Conservation (phyloP, 1,284 basidiomycete genomes). For the Apiotrichum domesticum region DNA sequence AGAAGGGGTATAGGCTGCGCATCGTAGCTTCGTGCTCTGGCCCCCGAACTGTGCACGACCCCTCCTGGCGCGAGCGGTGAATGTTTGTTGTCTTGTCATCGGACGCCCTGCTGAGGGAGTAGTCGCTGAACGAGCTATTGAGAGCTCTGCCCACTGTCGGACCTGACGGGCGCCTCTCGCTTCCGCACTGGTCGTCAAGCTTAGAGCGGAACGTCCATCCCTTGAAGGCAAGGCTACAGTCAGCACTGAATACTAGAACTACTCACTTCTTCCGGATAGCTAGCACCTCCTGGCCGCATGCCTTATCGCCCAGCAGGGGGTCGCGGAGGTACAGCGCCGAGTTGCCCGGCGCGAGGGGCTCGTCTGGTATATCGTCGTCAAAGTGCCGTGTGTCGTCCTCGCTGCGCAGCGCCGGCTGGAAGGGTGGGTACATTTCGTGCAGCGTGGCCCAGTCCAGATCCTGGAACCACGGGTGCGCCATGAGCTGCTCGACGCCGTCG, state of each 20-base stretch:
- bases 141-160: neutral
- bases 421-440: slow-evolving; percentile 73
- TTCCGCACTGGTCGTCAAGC: neutral
- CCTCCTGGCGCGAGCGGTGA: neutral
- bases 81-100: neutral
- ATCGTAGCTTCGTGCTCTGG: slow-evolving; percentile 1
- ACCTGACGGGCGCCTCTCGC: neutral
- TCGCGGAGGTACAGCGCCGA: slow-evolving; percentile 78
- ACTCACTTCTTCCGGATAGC: slow-evolving; percentile 73
- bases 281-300: slow-evolving; percentile 77
- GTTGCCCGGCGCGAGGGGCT: slow-evolving; percentile 84
- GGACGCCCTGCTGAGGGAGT: too few relatives aligned
- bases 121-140: too few relatives aligned
- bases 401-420: slow-evolving; percentile 69
- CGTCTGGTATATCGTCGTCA: slow-evolving; percentile 83
- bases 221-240: slow-evolving; percentile 36
- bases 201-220: slow-evolving; percentile 37
- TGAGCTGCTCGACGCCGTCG: slow-evolving; percentile 77
- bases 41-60: neutral
- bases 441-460: slow-evolving; percentile 78
- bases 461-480: slow-evolving; percentile 78
- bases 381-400: slow-evolving; percentile 85
- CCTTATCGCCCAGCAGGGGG: slow-evolving; percentile 73
- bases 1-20: neutral
- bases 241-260: neutral